Percentiles rank a stretch among this genome's conserved stretches.
Conservation (phyloP, 163 green algal species). For the Scenedesmus sp. region DNA sequence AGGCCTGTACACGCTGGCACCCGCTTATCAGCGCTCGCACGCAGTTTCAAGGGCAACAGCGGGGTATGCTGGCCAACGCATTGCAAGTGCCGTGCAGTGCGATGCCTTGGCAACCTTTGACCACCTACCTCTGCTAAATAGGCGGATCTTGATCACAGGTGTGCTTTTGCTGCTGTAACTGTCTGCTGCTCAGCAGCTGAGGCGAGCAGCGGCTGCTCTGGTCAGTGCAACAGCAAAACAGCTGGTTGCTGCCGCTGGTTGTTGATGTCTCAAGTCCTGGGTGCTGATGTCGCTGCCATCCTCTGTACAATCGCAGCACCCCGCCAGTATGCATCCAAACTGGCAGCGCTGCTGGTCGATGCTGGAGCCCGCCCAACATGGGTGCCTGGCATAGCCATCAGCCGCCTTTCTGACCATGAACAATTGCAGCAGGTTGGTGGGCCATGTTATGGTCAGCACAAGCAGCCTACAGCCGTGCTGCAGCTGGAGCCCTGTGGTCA, state of each 20-base stretch:
- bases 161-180: not conserved
- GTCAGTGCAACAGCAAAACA: not conserved
- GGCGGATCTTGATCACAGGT: slow-evolving; percentile 63
- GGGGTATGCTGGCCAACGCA: not conserved
- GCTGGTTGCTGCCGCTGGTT: not conserved
- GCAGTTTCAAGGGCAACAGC: not conserved
- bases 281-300: not conserved
- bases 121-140: slow-evolving; percentile 48
- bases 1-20: not conserved
- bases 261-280: too few relatives aligned
- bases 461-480: not conserved
- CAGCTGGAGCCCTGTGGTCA: not conserved
- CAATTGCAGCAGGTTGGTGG: slow-evolving; percentile 10
- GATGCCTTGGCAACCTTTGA: slow-evolving; percentile 11
- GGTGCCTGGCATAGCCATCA: slow-evolving; percentile 66
- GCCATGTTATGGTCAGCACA: not conserved
- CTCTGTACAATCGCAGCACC: slow-evolving; percentile 55
- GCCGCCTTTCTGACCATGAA: slow-evolving; percentile 40
- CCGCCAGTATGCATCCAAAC: slow-evolving; percentile 71
- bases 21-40: not conserved
- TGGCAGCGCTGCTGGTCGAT: slow-evolving; percentile 58
- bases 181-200: not conserved
- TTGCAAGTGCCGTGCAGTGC: not conserved
- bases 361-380: slow-evolving; percentile 65
- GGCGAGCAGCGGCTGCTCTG: not conserved